Conservation (phyloP, 257 asterid genomes). For the Cordia subcordata region DNA sequence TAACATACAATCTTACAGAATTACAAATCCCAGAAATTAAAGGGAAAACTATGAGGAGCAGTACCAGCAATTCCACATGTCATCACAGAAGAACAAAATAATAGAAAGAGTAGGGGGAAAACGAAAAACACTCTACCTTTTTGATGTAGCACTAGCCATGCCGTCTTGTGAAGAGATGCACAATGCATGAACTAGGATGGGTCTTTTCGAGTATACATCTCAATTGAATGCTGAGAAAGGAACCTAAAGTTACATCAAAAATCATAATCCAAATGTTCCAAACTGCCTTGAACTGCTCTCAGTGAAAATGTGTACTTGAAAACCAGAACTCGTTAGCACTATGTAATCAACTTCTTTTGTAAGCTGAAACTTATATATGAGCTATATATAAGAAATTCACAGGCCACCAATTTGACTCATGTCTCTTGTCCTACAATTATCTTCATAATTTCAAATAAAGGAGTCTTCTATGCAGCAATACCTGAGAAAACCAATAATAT, state of each 20-base stretch:
- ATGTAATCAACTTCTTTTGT: slow-evolving; percentile 34
- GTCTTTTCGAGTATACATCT: slow-evolving; percentile 53
- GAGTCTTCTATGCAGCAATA: slow-evolving; percentile 66
- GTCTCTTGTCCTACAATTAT: slow-evolving; percentile 17
- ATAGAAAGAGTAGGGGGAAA: slow-evolving; percentile 32
- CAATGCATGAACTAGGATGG: slow-evolving; percentile 46
- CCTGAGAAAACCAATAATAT: slow-evolving; percentile 34
- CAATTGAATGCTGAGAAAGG: slow-evolving; percentile 21
- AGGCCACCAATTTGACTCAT: slow-evolving; percentile 48
- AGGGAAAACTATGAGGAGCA: slow-evolving; percentile 22
- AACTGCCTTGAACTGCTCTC: slow-evolving; percentile 12
- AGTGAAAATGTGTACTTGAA: slow-evolving; percentile 28
- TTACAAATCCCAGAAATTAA: slow-evolving; percentile 37
- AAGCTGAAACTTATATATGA: slow-evolving; percentile 42
- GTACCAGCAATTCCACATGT: too few species aligned
- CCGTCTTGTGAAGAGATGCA: slow-evolving; percentile 42
- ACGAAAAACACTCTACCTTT: slow-evolving; percentile 41
- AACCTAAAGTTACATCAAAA: slow-evolving; percentile 43
- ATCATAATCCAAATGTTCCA: slow-evolving; percentile 39
- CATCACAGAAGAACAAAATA: slow-evolving; percentile 36
- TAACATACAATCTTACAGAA: slow-evolving; percentile 44
- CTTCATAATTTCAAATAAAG: slow-evolving; percentile 32
- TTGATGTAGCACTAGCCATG: slow-evolving; percentile 30
- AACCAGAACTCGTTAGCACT: slow-evolving; percentile 47
- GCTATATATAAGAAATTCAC: slow-evolving; percentile 35